Base-by-base conservation (phyloP, 169 alveolate species). In the Theileria luwenshuni region DNA sequence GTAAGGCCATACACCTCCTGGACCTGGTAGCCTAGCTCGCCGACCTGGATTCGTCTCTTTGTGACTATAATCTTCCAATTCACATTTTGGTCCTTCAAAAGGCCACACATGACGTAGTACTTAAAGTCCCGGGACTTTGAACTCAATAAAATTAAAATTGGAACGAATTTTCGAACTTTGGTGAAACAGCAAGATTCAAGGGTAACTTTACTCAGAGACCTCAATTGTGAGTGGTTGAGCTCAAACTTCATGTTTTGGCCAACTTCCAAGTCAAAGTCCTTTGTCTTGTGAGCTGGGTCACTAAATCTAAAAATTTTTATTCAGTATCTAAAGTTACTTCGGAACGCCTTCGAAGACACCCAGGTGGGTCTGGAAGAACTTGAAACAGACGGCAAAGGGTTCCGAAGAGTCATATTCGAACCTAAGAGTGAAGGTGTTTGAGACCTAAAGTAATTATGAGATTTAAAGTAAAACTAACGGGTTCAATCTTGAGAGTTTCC, bases 1-100 rank as follows among this genome's bases (percentile, higher is more conserved):
- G 49, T 81, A 27, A 74, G 52, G 21, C 89, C 89, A 43, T 81
- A 81, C 2, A 81, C 80, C 74, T 81, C 89, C 74, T 81, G 89
- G 3, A 81, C 45, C 70, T 65, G 63, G 60, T 74, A 81, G 5
- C 89, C 89, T 7, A 17, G n/a, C 23, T 8, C 45, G 19, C 89
- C 83, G 32, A 45, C 84, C 21, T 54, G 51, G 13, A 81, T 64
- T 3, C 89, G 62, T 38, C 70, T 75, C 60, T 81, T 73, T 10
- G 84, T 73, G 15, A 64, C 61, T 32, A 73, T 42, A 45, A 73
- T 35, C 52, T 68, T 47, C 89, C 89, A 81, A 15, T 51, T 19
- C 27, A 15, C 30, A 17, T 21, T 19, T 3, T 51, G 43, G 58
- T 35, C 74, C n/a, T 17, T 23, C 28, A 48, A 47, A 38, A 72